A percentile compares a stretch with the other conserved stretches of the same genome.
phyloP scores from a whole-genome alignment of 2,329 filamentous ascomycete species.

The Sclerotinia sclerotiorum region DNA sequence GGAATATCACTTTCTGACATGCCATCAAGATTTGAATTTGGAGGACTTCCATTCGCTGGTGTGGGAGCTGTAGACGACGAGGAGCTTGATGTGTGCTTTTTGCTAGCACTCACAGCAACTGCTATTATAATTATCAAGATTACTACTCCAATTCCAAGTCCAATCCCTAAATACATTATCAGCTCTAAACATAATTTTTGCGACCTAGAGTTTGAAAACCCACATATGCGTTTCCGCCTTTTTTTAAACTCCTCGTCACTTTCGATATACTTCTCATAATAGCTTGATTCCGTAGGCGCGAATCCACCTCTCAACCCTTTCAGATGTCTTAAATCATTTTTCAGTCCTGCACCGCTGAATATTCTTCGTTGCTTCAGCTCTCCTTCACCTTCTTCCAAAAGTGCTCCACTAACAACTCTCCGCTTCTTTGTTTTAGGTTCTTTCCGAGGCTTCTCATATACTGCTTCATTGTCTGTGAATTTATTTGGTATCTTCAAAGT shows the following conservation, averaged over 20 bases:
- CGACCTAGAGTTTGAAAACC: constrained; percentile 37
- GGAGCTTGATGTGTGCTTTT: constrained; percentile 51
- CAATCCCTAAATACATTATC: constrained; percentile 45
- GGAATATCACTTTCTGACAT: constrained; percentile 53
- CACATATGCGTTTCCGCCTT: constrained; percentile 62
- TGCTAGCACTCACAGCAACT: constrained; percentile 64
- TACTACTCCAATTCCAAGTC: constrained; percentile 53
- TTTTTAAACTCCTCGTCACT: constrained; percentile 31
- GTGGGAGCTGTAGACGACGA: constrained; percentile 26
- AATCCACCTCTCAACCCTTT: constrained; percentile 42
- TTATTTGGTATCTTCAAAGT: constrained; percentile 6
- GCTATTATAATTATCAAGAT: constrained; percentile 66
- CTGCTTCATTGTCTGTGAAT: constrained; percentile 32
- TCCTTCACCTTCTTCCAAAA: constrained; percentile 66
- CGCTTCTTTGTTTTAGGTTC: constrained; percentile 45
- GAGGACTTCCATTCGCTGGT: constrained; percentile 30
- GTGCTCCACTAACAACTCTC: constrained; percentile 67
- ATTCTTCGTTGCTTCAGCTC: constrained; percentile 51
- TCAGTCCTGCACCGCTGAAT: constrained; percentile 10
- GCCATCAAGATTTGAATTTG: constrained; percentile 51
- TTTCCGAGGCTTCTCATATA: constrained; percentile 29
- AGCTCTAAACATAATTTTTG: constrained; percentile 7
- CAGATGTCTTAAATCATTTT: constrained; percentile 49
- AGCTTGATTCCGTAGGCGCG: constrained; percentile 16
- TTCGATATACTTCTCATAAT: constrained; percentile 16